Base-by-base conservation (phyloP, 2,329 filamentous ascomycete species). In the Aspergillus pseudoterreus region DNA sequence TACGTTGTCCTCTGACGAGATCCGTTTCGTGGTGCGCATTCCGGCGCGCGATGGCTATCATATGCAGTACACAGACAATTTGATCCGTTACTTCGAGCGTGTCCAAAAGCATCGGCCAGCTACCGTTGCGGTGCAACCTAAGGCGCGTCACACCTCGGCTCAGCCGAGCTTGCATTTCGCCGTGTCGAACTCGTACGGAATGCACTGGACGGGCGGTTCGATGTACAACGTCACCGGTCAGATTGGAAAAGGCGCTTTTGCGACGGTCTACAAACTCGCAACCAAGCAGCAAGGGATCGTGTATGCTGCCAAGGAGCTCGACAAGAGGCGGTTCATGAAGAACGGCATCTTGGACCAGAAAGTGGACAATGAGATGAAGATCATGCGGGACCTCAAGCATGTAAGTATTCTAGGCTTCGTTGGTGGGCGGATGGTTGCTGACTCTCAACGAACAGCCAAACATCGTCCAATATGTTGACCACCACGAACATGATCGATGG, bases 341-440 rank as follows among this genome's bases (percentile, higher is more conserved):
- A 94, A 96, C 61, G 92, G 91, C 2, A 79, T 92, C 17, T 72
- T 96, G 19, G 91, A 96, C 63, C 86, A 91, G 59, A 96, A 95
- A 69, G 87, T 97, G 12, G 90, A 96, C 66, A 96, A 95, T 62
- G 94, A 99, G 73, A 92, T 99, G 86, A 88, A 84, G 58, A 97
- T 99, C 62, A 97, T 99, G 90, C 84, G 87, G 63, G 82, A 79
- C 49, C 81, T 97, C 47, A 78, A 85, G 49, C 94, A 99, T 75
- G 88, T 91, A 75, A 79, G 87, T 56, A 14, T 22, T 44, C 6
- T 9, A 15, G 3, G 10, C 32, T 32, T 3, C 44, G 38, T 24
- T 6, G 24, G 5, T 35, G 41, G 43, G n/a, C 22, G 22, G 10
- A 44, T 32, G 4, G n/a, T 19, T 43, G 63, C 52, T 51, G 43